Conservation (phyloP, 2,329 filamentous ascomycete genomes). For the Fusarium sp. region DNA sequence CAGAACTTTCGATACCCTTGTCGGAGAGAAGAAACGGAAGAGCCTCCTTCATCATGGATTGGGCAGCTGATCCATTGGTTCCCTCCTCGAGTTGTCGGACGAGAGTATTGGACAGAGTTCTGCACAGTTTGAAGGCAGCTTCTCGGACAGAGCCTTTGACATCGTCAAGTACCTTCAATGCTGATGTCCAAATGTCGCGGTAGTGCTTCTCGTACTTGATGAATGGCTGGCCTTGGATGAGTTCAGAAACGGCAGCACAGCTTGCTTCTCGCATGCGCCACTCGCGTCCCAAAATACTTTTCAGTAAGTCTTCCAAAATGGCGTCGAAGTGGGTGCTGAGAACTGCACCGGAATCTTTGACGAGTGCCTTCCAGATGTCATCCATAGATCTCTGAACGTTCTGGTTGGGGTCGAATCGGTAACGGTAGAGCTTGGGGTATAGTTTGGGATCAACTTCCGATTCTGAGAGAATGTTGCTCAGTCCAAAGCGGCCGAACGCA, state of each 20-base stretch:
- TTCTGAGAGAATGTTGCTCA: slow-evolving; percentile 92
- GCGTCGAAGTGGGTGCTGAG: slow-evolving; percentile 87
- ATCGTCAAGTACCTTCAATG: slow-evolving; percentile 94
- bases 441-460: slow-evolving; percentile 91
- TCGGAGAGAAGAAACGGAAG: slow-evolving; percentile 92
- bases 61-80: slow-evolving; percentile 77
- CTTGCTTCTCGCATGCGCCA: slow-evolving; percentile 95
- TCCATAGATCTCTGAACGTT: slow-evolving; percentile 97
- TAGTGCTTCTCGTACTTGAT: slow-evolving; percentile 87
- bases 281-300: slow-evolving; percentile 89
- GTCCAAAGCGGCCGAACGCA: slow-evolving; percentile 92
- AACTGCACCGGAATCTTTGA: slow-evolving; percentile 85
- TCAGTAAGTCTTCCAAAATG: slow-evolving; percentile 89
- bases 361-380: slow-evolving; percentile 96
- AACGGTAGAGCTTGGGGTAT: slow-evolving; percentile 94
- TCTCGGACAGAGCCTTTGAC: slow-evolving; percentile 92
- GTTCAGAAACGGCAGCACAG: slow-evolving; percentile 89
- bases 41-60: slow-evolving; percentile 86
- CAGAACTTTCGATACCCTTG: slow-evolving; percentile 89
- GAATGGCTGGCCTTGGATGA: slow-evolving; percentile 85
- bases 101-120: slow-evolving; percentile 86
- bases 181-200: slow-evolving; percentile 85
- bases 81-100: slow-evolving; percentile 89
- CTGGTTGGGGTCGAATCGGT: slow-evolving; percentile 93
- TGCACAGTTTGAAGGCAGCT: slow-evolving; percentile 85